Percentiles rank a stretch among this genome's conserved stretches.
Evolutionary conservation across 139 green algal genomes (phyloP).

Genomic region (Medakamo hakoo): DNA sequence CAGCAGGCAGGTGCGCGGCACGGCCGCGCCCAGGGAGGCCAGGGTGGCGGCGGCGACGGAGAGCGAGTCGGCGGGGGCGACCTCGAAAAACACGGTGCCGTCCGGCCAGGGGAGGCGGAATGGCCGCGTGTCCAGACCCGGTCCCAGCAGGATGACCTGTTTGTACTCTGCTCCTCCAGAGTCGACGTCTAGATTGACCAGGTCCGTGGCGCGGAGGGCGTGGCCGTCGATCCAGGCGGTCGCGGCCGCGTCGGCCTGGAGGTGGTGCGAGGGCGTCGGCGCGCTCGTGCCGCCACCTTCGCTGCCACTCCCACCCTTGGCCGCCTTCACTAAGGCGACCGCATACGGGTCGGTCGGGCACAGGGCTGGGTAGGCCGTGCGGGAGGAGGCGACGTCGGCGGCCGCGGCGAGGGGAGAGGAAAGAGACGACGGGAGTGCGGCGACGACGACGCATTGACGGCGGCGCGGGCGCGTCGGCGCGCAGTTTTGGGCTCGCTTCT

Average conservation of each 20-base stretch:
- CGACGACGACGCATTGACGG: no score
- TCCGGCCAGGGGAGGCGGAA: conserved; percentile 43
- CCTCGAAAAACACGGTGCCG: conserved; percentile 49
- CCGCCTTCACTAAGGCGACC: no score
- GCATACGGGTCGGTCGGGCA: no score
- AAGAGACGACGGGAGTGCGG: no score
- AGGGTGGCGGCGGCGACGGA: background rate
- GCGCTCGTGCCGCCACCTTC: no score
- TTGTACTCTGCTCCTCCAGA: conserved; percentile 7
- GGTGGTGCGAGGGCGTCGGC: background rate
- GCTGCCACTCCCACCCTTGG: no score
- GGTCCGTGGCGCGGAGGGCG: background rate
- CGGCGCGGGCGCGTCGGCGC: no score
- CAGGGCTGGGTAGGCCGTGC: no score
- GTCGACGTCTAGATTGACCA: background rate
- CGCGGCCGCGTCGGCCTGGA: no score
- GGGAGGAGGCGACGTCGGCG: no score
- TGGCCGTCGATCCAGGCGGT: background rate
- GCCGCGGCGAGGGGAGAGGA: no score
- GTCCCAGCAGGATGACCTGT: conserved; percentile 59
- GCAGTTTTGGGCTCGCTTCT: no score
- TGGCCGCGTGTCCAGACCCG: conserved; percentile 48
- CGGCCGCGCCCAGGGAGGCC: background rate
- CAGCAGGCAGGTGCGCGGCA: conserved; percentile 43
- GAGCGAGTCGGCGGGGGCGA: conserved; percentile 18